Conservation (phyloP, 495 filamentous ascomycete genomes). For the Penicillium silybi region DNA sequence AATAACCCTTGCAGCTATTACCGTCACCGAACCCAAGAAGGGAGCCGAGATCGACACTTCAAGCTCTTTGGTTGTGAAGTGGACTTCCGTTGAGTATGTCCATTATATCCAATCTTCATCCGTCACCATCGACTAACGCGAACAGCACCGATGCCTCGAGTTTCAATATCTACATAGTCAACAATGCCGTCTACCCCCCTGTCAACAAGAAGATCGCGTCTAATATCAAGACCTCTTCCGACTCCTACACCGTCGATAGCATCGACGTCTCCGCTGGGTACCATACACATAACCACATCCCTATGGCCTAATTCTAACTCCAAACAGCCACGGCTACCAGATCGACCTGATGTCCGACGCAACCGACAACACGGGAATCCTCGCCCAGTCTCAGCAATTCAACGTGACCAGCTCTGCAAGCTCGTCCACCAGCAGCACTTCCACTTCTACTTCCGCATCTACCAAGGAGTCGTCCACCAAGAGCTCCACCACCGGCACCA, state of each 20-base stretch:
- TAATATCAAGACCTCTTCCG: conserved; percentile 33
- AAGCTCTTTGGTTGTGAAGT: conserved; percentile 32
- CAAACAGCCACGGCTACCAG: conserved; percentile 33
- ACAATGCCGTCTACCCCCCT: conserved; percentile 36
- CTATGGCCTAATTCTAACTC: background rate
- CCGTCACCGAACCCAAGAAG: conserved; percentile 32
- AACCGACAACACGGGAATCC: conserved; percentile 33
- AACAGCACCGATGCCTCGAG: conserved; percentile 31
- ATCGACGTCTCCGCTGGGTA: conserved; percentile 29
- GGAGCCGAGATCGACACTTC: conserved; percentile 26
- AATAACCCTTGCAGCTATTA: conserved; percentile 22
- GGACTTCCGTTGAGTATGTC: conserved; percentile 34
- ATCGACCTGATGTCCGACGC: conserved; percentile 34
- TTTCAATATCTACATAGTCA: conserved; percentile 37
- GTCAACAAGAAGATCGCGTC: conserved; percentile 44
- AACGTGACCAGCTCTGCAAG: conserved; percentile 23
- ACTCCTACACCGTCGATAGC: conserved; percentile 28
- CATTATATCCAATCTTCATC: background rate
- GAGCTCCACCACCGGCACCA: conserved; percentile 5
- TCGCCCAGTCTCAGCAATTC: conserved; percentile 40
- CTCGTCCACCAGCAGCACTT: background rate
- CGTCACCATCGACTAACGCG: background rate
- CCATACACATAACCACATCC: background rate
- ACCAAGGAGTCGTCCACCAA: conserved; percentile 1
- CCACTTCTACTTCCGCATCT: conserved; percentile 7